Evolutionary conservation across 2,329 filamentous ascomycete species (phyloP).

Genomic region (Clarireedia paspali): DNA sequence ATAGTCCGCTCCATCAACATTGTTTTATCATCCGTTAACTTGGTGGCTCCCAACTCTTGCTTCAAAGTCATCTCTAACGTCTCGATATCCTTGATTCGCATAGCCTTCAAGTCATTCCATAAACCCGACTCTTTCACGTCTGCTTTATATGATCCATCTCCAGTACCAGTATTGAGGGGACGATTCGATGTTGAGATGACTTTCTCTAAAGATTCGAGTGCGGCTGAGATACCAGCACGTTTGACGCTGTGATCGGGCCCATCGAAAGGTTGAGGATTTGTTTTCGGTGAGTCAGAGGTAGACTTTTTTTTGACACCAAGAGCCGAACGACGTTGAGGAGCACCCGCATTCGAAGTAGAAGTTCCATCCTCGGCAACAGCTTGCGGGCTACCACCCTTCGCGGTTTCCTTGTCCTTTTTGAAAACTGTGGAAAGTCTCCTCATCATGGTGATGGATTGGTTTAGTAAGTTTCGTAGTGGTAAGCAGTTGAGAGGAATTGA

Average conservation of each 20-base stretch:
- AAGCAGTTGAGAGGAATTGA: neutral
- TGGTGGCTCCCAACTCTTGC: conserved; percentile 52
- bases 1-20: conserved; percentile 71
- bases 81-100: conserved; percentile 47
- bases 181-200: conserved; percentile 42
- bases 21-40: conserved; percentile 63
- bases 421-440: conserved; percentile 11
- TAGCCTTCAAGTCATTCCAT: conserved; percentile 47
- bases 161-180: conserved; percentile 56
- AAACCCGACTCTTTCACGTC: conserved; percentile 43
- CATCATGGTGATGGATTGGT: conserved; percentile 1
- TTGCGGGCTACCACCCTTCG: neutral
- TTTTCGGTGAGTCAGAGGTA: neutral
- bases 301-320: neutral
- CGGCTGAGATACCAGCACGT: conserved; percentile 10
- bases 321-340: neutral
- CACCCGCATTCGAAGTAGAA: neutral
- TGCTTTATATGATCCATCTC: conserved; percentile 51
- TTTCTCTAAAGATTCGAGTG: conserved; percentile 12
- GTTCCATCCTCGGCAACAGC: neutral
- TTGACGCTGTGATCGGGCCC: conserved; percentile 14
- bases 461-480: neutral
- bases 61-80: conserved; percentile 54
- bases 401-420: conserved; percentile 10
- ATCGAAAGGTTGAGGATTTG: conserved; percentile 6